phyloP scores from a whole-genome alignment of 805 yeast species.

The Wickerhamiella vanderwaltii region DNA sequence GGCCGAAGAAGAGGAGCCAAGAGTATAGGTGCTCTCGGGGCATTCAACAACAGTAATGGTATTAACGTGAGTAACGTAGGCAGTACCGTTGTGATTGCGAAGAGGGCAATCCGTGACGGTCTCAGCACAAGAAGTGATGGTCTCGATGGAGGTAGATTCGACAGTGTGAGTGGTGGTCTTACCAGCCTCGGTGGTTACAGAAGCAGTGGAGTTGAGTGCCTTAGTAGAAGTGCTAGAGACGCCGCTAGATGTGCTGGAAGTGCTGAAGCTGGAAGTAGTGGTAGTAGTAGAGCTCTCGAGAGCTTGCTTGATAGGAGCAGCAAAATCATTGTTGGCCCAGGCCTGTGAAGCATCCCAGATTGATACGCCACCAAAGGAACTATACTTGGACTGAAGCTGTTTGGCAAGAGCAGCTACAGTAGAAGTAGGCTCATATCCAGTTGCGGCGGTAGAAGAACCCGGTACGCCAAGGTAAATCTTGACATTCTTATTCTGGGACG shows the following conservation, averaged over 20 bases:
- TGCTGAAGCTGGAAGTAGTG: background rate
- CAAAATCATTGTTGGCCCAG: constrained; percentile 38
- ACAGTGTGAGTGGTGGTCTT: no score
- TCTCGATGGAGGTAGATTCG: no score
- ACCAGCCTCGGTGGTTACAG: no score
- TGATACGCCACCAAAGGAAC: constrained; percentile 51
- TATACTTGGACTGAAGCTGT: constrained; percentile 17
- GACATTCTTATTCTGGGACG: constrained; percentile 41
- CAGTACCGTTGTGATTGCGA: no score
- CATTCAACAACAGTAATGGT: background rate
- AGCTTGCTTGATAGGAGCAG: constrained; percentile 35
- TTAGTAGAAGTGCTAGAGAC: background rate
- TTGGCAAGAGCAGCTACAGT: constrained; percentile 21
- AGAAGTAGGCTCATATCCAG: constrained; percentile 41
- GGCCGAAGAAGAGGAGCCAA: constrained; percentile 7
- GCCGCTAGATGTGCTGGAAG: background rate
- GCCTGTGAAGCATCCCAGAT: constrained; percentile 76
- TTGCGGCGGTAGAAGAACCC: constrained; percentile 39
- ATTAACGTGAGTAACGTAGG: background rate
- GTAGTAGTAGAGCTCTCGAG: constrained; percentile 15
- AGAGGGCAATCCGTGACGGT: no score
- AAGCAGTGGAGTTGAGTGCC: background rate
- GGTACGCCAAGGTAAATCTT: constrained; percentile 54
- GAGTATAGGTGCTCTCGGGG: background rate
- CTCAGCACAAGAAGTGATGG: no score